Base-by-base conservation (phyloP, 495 filamentous ascomycete species). In the Talaromyces thailandensis region DNA sequence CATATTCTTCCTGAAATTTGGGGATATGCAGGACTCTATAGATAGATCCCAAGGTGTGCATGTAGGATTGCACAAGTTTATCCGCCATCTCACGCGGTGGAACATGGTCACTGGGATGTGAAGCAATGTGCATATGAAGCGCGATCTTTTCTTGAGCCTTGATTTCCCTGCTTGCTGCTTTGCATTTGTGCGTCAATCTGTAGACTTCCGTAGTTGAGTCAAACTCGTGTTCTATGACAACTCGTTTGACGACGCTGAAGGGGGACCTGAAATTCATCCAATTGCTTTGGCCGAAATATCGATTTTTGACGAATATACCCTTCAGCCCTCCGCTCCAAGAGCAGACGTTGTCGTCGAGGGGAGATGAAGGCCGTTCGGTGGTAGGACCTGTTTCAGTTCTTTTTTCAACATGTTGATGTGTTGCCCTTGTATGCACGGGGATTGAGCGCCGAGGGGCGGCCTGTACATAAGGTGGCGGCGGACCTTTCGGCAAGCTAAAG, bases 21-120 rank as follows among this genome's bases (percentile, higher is more conserved):
- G 82, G 81, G n/a, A 82, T 64, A 63, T 86, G 83, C 8, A 86
- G 32, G 8, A 88, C 77, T 21, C 84, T 76, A 61, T 85, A 74
- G 57, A 82, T 70, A 9, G 64, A 55, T 52, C 82, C 81, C 16
- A 78, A 69, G 1, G 79, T 65, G 28, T 74, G 74, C 2, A 76
- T 66, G 43, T 78, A 71, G 0, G 75, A 72, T 0, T 69, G 69
- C 1, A 70, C 63, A 11, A 77, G 68, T 23, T 61, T 52, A 53
- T 73, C 66, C 6, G 60, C 31, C 2, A 61, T 35, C 18, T 56
- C 8, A 32, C 50, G 51, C 7, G 48, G 11, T 14, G 60, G 60
- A n/a, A 62, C 43, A 28, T 62, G 31, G 43, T 62, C 43, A 28
- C 32, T 32, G 0, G 50, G 60, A 11, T 55, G 43, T 2, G 56